Evolutionary conservation across 768 basidiomycete genomes (phyloP).

Genomic region (Termitomyces sp.): DNA sequence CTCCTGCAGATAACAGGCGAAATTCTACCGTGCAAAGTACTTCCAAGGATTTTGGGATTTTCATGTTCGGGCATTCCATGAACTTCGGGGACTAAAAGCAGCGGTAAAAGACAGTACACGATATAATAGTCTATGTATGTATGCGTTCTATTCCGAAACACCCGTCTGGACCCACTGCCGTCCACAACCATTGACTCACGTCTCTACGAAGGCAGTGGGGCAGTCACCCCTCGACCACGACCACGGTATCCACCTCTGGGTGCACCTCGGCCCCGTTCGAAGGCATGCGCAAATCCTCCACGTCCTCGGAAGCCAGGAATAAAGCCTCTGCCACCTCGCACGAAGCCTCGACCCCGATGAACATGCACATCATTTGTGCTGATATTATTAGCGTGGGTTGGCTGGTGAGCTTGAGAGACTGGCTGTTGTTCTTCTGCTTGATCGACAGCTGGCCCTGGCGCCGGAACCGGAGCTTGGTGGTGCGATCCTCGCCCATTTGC

Average conservation of each 20-base stretch:
- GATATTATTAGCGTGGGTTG: neutral
- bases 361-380: slow-evolving; percentile 15
- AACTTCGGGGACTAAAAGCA: no score
- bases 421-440: slow-evolving; percentile 7
- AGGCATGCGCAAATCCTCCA: slow-evolving; percentile 21
- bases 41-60: no score
- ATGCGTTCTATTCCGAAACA: neutral
- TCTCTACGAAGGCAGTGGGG: slow-evolving; percentile 23
- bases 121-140: no score
- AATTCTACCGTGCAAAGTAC: no score
- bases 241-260: slow-evolving; percentile 33
- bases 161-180: neutral
- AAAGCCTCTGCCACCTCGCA: slow-evolving; percentile 26
- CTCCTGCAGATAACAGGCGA: no score
- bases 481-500: slow-evolving; percentile 31
- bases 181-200: neutral
- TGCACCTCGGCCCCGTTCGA: slow-evolving; percentile 30
- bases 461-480: slow-evolving; percentile 7
- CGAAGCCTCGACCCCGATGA: slow-evolving; percentile 21
- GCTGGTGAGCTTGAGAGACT: slow-evolving; percentile 1
- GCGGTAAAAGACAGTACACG: no score
- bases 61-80: no score
- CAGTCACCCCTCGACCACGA: slow-evolving; percentile 29
- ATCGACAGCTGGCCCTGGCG: neutral
- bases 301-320: slow-evolving; percentile 27